These are phyloP conservation scores for Glycine soja DNA, from an alignment of 306 rosid species.

Conservation along the genomic window DNA sequence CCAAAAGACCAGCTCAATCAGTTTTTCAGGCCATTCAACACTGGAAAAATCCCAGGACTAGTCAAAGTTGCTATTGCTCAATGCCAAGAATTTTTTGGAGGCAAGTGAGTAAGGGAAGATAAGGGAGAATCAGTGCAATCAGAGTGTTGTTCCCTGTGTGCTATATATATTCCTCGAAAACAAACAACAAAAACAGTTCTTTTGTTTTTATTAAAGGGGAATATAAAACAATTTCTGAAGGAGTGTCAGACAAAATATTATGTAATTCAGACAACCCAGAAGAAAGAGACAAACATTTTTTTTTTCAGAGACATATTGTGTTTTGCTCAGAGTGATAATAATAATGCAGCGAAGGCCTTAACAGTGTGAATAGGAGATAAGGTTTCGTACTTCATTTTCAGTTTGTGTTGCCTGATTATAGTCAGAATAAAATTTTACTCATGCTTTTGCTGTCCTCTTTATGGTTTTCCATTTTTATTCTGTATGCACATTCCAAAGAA, in stretches of 20 bases:
- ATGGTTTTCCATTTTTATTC: conserved; percentile 40
- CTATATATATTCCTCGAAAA: conserved; percentile 49
- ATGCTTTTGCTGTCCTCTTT: conserved; percentile 43
- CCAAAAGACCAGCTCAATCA: conserved; percentile 42
- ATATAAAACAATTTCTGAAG: conserved; percentile 17
- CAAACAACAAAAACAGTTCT: conserved; percentile 45
- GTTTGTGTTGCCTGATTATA: conserved; percentile 45
- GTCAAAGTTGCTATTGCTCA: conserved; percentile 40
- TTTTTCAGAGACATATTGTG: conserved; percentile 53
- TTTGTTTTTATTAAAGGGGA: background rate
- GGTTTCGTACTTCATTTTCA: conserved; percentile 41
- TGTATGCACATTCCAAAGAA: conserved; percentile 36
- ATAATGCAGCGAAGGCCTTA: conserved; percentile 38
- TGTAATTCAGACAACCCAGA: conserved; percentile 49
- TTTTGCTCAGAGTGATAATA: conserved; percentile 50
- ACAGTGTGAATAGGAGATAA: conserved; percentile 48
- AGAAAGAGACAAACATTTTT: conserved; percentile 44
- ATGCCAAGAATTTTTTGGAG: conserved; percentile 41
- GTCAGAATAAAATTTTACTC: conserved; percentile 44
- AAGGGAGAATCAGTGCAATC: conserved; percentile 57
- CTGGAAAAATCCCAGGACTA: conserved; percentile 36
- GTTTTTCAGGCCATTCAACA: conserved; percentile 43
- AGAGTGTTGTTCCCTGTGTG: conserved; percentile 54
- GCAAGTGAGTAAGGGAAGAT: conserved; percentile 42
- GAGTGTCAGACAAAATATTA: conserved; percentile 51